These are phyloP conservation scores for Prosopis cineraria DNA, from an alignment of 306 rosid species.

Conservation along the genomic window DNA sequence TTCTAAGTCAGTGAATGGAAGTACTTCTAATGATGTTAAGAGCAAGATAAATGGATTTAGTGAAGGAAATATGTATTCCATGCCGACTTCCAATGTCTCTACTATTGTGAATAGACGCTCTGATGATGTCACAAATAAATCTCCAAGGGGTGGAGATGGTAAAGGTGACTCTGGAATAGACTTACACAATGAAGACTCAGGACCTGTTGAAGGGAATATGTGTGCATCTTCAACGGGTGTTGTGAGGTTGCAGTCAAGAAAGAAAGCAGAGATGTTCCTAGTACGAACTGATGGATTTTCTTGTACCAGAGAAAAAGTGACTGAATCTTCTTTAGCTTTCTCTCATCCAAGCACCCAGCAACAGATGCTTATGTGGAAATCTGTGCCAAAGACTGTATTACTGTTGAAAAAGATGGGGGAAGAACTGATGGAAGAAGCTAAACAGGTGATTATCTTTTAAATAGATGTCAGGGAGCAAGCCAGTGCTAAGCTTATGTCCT, in stretches of 20 bases:
- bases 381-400: constrained; percentile 86
- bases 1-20: constrained; percentile 42
- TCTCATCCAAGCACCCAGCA: constrained; percentile 98
- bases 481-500: neutral
- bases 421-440: constrained; percentile 97
- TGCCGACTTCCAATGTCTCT: constrained; percentile 33
- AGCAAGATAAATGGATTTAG: constrained; percentile 47
- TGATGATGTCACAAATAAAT: constrained; percentile 40
- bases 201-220: constrained; percentile 75
- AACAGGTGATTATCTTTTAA: constrained; percentile 58
- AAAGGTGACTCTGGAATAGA: constrained; percentile 44
- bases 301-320: constrained; percentile 95
- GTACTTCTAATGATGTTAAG: constrained; percentile 44
- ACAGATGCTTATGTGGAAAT: constrained; percentile 99
- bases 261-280: constrained; percentile 97
- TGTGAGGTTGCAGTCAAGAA: constrained; percentile 97
- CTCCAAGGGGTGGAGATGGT: constrained; percentile 40
- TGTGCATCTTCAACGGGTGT: constrained; percentile 99
- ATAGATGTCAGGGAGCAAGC: neutral
- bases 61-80: constrained; percentile 40
- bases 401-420: constrained; percentile 89
- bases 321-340: constrained; percentile 96
- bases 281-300: constrained; percentile 98
- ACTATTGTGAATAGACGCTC: constrained; percentile 32
- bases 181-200: constrained; percentile 54